These are phyloP conservation scores for Mariannaea elegans DNA, from an alignment of 2,329 filamentous ascomycete species.

Conservation along the genomic window DNA sequence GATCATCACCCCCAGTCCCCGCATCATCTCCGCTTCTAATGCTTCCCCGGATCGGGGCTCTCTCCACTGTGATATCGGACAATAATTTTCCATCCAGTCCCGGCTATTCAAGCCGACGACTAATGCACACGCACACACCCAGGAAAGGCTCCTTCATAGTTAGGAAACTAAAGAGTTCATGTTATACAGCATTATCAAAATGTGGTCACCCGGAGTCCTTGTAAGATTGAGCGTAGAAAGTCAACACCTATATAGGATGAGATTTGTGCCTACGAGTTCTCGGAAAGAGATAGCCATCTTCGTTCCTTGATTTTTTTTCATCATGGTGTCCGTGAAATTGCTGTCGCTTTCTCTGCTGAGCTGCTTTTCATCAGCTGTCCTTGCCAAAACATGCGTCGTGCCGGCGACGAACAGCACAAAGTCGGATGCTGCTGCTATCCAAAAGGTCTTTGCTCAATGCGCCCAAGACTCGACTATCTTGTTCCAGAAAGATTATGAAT, in stretches of 20 bases:
- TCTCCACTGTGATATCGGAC: constrained; percentile 14
- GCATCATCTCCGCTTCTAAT: background rate
- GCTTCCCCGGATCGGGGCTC: constrained; percentile 9
- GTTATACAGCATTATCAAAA: background rate
- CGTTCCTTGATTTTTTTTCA: background rate
- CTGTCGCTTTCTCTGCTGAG: constrained; percentile 10
- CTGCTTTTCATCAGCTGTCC: constrained; percentile 10
- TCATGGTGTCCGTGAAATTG: constrained; percentile 13
- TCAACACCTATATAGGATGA: constrained; percentile 6
- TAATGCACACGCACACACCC: constrained; percentile 4
- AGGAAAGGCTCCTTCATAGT: background rate
- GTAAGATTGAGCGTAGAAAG: background rate
- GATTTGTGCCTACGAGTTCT: background rate
- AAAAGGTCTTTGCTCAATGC: constrained; percentile 9
- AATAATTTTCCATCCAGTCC: constrained; percentile 12
- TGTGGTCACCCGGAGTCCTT: background rate
- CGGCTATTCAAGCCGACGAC: no score
- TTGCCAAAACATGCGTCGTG: constrained; percentile 14
- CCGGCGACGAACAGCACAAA: constrained; percentile 11
- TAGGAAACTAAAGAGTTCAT: background rate
- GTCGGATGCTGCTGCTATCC: constrained; percentile 11
- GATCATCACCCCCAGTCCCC: no score
- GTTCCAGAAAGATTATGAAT: constrained; percentile 18
- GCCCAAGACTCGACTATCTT: constrained; percentile 15
- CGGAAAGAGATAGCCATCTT: background rate